Conservation (phyloP, 2,329 filamentous ascomycete species). For the Aspergillus caelatus region DNA sequence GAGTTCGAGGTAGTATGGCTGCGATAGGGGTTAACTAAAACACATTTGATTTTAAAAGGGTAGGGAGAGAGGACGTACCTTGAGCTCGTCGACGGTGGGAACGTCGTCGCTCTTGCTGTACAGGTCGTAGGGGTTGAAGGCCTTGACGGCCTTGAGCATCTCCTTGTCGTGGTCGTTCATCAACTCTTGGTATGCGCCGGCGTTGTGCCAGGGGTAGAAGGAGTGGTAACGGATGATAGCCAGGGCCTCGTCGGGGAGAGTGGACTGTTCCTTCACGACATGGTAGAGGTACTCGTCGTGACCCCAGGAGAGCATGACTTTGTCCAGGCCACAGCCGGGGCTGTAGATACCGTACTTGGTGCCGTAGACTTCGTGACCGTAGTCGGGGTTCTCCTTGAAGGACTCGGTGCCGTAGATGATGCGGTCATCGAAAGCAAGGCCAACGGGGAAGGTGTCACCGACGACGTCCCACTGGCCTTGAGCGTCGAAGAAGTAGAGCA, state of each 20-base stretch:
- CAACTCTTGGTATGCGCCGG: slow-evolving; percentile 76
- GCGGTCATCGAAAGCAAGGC: slow-evolving; percentile 59
- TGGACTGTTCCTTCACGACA: slow-evolving; percentile 80
- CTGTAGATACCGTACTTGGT: slow-evolving; percentile 79
- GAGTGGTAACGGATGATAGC: slow-evolving; percentile 94
- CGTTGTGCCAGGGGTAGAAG: slow-evolving; percentile 89
- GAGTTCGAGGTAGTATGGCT: slow-evolving; percentile 73
- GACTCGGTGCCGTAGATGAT: slow-evolving; percentile 79
- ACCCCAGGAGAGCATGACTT: slow-evolving; percentile 88
- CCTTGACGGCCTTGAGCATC: slow-evolving; percentile 79
- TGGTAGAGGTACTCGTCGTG: slow-evolving; percentile 64
- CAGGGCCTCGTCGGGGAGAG: slow-evolving; percentile 76
- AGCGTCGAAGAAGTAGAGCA: slow-evolving; percentile 64
- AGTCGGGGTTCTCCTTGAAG: slow-evolving; percentile 77
- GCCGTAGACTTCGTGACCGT: slow-evolving; percentile 69
- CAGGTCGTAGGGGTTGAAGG: slow-evolving; percentile 88
- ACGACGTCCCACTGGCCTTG: slow-evolving; percentile 92
- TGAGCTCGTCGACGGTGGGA: slow-evolving; percentile 74
- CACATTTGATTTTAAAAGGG: not conserved
- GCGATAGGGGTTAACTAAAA: slow-evolving; percentile 17
- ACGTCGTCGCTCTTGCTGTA: slow-evolving; percentile 89
- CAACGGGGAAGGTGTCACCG: slow-evolving; percentile 59
- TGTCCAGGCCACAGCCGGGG: slow-evolving; percentile 78
- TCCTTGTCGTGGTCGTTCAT: slow-evolving; percentile 81
- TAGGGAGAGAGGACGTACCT: slow-evolving; percentile 50